Percentiles rank a stretch among this genome's conserved stretches.
Conservation (phyloP, 2,329 filamentous ascomycete genomes). For the Nemania sp. region DNA sequence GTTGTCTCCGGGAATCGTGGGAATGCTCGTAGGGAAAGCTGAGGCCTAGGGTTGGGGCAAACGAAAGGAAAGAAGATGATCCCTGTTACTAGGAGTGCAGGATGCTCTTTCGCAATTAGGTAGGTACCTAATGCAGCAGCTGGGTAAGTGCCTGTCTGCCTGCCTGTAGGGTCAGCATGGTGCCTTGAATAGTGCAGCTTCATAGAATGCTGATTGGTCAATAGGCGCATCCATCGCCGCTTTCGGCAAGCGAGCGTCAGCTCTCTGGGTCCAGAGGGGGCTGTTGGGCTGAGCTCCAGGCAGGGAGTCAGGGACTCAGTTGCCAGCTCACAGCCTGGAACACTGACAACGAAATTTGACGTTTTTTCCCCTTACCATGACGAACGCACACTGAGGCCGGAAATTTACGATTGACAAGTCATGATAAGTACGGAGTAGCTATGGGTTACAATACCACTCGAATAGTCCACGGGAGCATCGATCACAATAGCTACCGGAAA, state of each 20-base stretch:
- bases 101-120: neutral
- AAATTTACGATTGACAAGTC: no score
- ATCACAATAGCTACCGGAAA: neutral
- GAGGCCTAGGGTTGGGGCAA: neutral
- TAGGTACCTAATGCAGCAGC: neutral
- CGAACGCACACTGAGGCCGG: no score
- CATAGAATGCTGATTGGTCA: slow-evolving; percentile 12
- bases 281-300: neutral
- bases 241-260: slow-evolving; percentile 20
- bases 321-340: no score
- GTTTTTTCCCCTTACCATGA: no score
- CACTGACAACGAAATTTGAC: no score
- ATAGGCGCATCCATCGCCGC: slow-evolving; percentile 8
- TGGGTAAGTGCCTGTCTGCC: neutral
- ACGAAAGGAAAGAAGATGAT: neutral
- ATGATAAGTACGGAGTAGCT: no score
- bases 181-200: neutral
- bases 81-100: slow-evolving; percentile 1
- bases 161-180: neutral
- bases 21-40: no score
- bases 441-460: no score
- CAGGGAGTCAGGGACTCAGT: neutral
- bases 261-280: neutral
- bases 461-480: no score
- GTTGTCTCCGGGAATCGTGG: no score